phyloP scores from a whole-genome alignment of 306 rosid species.

The Prunus padus region DNA sequence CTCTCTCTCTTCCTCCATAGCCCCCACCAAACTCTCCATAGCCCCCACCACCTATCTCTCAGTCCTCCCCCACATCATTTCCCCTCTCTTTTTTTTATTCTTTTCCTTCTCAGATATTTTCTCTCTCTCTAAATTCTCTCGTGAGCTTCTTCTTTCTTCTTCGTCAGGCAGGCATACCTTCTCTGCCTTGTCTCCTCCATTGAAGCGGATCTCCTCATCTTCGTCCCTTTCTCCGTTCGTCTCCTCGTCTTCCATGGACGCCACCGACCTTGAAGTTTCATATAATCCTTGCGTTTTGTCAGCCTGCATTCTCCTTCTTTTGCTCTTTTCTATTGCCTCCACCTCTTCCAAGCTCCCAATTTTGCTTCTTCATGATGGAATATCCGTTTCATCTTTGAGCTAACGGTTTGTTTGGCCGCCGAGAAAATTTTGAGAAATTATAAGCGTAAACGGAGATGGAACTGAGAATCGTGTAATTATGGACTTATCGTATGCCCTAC shows the following conservation, averaged over 20 bases:
- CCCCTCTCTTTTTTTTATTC: conserved; percentile 15
- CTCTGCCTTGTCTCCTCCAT: neutral
- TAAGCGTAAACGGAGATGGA: neutral
- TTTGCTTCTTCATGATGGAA: neutral
- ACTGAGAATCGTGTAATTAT: conserved; percentile 15
- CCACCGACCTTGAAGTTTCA: conserved; percentile 7
- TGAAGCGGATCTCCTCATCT: conserved; percentile 22
- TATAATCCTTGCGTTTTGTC: conserved; percentile 1
- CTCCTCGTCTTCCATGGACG: neutral
- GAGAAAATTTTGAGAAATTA: conserved; percentile 15
- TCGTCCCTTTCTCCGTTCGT: neutral
- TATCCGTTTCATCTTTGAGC: conserved; percentile 1
- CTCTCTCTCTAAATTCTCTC: conserved; percentile 1
- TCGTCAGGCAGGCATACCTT: neutral
- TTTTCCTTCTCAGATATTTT: conserved; percentile 30
- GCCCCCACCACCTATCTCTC: conserved; percentile 5
- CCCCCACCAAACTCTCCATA: conserved; percentile 12
- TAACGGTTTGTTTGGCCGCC: conserved; percentile 29
- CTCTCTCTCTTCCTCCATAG: neutral
- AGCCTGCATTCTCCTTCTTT: conserved; percentile 16
- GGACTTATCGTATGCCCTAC: conserved; percentile 18
- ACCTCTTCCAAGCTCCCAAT: conserved; percentile 1
- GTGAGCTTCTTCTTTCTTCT: neutral
- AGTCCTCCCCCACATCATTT: conserved; percentile 14
- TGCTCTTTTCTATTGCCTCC: neutral